A percentile compares a stretch with the other conserved stretches of the same genome.
Evolutionary conservation across 2,329 filamentous ascomycete genomes (phyloP).

Genomic region (Ophiocordyceps camponoti-leonardi): DNA sequence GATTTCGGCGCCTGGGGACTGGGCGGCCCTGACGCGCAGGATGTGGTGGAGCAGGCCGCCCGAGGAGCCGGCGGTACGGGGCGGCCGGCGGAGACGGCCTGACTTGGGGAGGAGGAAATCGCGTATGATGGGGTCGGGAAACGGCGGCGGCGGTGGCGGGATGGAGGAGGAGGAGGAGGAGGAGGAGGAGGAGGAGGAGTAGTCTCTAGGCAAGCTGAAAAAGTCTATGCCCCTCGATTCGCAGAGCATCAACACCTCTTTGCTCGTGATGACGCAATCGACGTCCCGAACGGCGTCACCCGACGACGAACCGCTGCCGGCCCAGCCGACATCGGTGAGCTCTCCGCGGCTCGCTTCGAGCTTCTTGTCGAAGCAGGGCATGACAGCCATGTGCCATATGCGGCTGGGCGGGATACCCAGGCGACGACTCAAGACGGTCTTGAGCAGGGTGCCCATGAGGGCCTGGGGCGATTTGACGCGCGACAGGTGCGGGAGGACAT

Average conservation of each 20-base stretch:
- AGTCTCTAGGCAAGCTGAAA: slow-evolving; percentile 46
- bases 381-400: slow-evolving; percentile 90
- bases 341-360: slow-evolving; percentile 89
- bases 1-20: slow-evolving; percentile 55
- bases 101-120: slow-evolving; percentile 55
- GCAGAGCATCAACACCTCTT: slow-evolving; percentile 81
- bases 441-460: slow-evolving; percentile 74
- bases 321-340: slow-evolving; percentile 68
- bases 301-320: slow-evolving; percentile 22
- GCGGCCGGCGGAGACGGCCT: slow-evolving; percentile 20
- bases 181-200: slow-evolving; percentile 35
- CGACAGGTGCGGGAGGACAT: slow-evolving; percentile 81
- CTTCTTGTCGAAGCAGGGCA: slow-evolving; percentile 99
- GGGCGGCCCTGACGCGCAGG: slow-evolving; percentile 54
- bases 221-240: slow-evolving; percentile 66
- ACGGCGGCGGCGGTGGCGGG: slow-evolving; percentile 25
- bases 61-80: slow-evolving; percentile 53
- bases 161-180: slow-evolving; percentile 29
- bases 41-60: slow-evolving; percentile 83
- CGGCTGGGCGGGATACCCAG: slow-evolving; percentile 57
- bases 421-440: slow-evolving; percentile 61
- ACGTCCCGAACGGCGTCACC: slow-evolving; percentile 60
- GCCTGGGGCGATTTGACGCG: slow-evolving; percentile 89
- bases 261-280: slow-evolving; percentile 94
- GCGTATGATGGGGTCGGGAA: slow-evolving; percentile 57